Conservation (phyloP, 1,139 yeast species). For the Pichia sp. region DNA sequence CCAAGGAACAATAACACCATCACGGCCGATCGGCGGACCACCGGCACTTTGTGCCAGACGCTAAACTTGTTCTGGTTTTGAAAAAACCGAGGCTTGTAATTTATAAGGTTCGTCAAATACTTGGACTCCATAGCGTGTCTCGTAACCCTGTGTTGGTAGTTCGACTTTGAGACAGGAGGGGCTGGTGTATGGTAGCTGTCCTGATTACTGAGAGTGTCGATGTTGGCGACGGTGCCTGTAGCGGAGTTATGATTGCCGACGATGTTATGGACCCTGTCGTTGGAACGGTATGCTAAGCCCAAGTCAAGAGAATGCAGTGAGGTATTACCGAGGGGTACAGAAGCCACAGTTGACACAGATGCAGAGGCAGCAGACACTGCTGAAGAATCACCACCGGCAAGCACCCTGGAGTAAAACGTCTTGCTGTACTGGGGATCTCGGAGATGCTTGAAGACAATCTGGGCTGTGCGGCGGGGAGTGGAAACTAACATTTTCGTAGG, state of each 20-base stretch:
- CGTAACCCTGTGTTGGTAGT: constrained; percentile 17
- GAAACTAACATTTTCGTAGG: constrained; percentile 1
- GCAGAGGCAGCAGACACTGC: not conserved
- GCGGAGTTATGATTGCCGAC: not conserved
- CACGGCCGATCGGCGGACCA: constrained; percentile 70
- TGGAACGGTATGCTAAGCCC: not conserved
- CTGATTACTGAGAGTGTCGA: not conserved
- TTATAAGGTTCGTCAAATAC: constrained; percentile 30
- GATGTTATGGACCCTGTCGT: not conserved
- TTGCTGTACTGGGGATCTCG: constrained; percentile 6
- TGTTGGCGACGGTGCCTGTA: not conserved
- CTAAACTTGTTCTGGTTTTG: constrained; percentile 31
- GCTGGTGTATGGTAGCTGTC: not conserved
- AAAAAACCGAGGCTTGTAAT: constrained; percentile 30
- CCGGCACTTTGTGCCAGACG: constrained; percentile 58
- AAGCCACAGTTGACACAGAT: not conserved
- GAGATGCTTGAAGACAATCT: constrained; percentile 1
- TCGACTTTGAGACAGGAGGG: constrained; percentile 18
- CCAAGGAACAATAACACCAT: constrained; percentile 70
- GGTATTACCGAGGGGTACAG: not conserved
- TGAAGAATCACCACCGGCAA: not conserved
- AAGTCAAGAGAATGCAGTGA: not conserved
- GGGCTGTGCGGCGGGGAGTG: constrained; percentile 11
- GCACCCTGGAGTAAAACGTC: constrained; percentile 4
- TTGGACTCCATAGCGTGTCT: constrained; percentile 32